These are phyloP conservation scores for Chamaecyparis obtusa DNA, from an alignment of 75 land plant genomes.

Conservation along the genomic window DNA sequence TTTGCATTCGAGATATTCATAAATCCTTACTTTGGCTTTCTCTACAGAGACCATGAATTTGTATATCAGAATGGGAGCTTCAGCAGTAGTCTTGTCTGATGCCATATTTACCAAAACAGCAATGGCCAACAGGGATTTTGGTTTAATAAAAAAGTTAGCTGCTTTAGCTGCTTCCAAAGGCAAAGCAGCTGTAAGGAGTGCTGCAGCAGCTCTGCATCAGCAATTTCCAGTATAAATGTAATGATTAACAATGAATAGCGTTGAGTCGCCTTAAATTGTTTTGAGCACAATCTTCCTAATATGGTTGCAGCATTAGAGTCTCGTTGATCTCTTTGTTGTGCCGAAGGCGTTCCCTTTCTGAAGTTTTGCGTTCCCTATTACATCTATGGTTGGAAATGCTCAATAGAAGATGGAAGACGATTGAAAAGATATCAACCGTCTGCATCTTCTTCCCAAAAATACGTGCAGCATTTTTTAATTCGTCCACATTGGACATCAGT, in stretches of 20 bases:
- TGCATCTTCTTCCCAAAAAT: too few relatives aligned
- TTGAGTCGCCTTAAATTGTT: background rate
- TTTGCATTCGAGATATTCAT: background rate
- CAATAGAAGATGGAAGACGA: too few relatives aligned
- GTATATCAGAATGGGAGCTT: slow-evolving; percentile 68
- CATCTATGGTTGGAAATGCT: too few relatives aligned
- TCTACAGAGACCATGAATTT: slow-evolving; percentile 37
- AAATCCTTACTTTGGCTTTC: background rate
- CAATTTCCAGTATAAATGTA: background rate
- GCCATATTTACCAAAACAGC: slow-evolving; percentile 75
- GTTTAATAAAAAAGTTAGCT: slow-evolving; percentile 44
- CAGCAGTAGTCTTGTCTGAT: slow-evolving; percentile 90
- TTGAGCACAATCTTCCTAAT: background rate
- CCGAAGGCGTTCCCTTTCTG: too few relatives aligned
- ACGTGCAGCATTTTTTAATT: too few relatives aligned
- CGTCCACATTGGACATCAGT: too few relatives aligned
- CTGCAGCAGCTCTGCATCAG: background rate
- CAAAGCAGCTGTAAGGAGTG: slow-evolving; percentile 5
- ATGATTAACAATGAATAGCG: background rate
- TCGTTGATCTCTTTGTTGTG: background rate
- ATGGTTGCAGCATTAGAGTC: background rate
- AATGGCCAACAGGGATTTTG: slow-evolving; percentile 39
- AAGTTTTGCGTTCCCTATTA: too few relatives aligned
- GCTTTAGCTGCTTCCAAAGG: slow-evolving; percentile 16
- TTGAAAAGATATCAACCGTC: too few relatives aligned